Percentiles rank a stretch among this genome's conserved stretches.
Evolutionary conservation across 345 rosid species (phyloP).

Genomic region (Boechera divaricarpa): DNA sequence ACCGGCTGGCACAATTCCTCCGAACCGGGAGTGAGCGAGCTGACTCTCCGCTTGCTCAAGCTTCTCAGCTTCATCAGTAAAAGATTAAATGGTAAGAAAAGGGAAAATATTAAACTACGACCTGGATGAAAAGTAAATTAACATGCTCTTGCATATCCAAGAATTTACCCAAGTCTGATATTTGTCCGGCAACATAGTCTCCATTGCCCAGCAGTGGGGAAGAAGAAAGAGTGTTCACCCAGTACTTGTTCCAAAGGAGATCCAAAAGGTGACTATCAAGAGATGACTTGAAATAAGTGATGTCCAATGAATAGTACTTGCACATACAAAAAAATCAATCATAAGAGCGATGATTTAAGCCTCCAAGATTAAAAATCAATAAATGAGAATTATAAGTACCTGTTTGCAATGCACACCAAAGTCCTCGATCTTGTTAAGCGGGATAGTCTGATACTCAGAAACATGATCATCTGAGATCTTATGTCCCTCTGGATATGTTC

Average conservation of each 20-base stretch:
- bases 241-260: slow-evolving; percentile 34
- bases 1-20: slow-evolving; percentile 64
- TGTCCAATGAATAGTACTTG: slow-evolving; percentile 94
- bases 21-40: slow-evolving; percentile 77
- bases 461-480: slow-evolving; percentile 43
- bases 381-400: slow-evolving; percentile 45
- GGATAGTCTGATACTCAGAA: slow-evolving; percentile 92
- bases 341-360: background rate
- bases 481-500: slow-evolving; percentile 85
- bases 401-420: slow-evolving; percentile 83
- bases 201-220: slow-evolving; percentile 98
- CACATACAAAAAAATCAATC: slow-evolving; percentile 41
- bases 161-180: slow-evolving; percentile 90
- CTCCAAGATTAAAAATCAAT: background rate
- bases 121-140: background rate
- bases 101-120: background rate
- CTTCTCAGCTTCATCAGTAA: slow-evolving; percentile 76
- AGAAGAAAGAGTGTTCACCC: slow-evolving; percentile 60
- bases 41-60: slow-evolving; percentile 96
- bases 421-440: slow-evolving; percentile 61
- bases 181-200: slow-evolving; percentile 98
- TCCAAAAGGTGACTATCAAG: slow-evolving; percentile 98
- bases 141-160: slow-evolving; percentile 18
- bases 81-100: slow-evolving; percentile 12
- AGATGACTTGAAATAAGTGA: slow-evolving; percentile 95